A percentile compares a stretch with the other conserved stretches of the same genome.
Conservation (phyloP, 2,329 filamentous ascomycete species). For the Fusarium acutatum region DNA sequence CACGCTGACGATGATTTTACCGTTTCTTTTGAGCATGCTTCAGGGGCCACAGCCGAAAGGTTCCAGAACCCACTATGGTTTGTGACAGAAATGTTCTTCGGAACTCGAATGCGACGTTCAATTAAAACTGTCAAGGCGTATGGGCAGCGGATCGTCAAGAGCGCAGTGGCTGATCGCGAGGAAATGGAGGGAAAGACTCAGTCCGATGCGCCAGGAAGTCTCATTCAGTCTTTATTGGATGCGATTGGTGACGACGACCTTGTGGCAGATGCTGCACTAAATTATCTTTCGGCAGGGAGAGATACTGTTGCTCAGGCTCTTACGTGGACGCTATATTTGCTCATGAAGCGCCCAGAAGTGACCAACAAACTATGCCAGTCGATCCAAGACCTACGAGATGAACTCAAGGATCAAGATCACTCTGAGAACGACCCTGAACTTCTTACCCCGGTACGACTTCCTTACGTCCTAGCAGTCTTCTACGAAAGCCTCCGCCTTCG, state of each 20-base stretch:
- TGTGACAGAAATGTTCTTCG: constrained; percentile 63
- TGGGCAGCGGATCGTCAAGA: constrained; percentile 65
- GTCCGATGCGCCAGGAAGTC: constrained; percentile 56
- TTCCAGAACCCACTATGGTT: constrained; percentile 74
- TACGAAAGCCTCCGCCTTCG: constrained; percentile 70
- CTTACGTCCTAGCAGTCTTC: constrained; percentile 69
- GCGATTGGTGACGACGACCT: constrained; percentile 60
- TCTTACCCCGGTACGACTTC: constrained; percentile 55
- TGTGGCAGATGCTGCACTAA: constrained; percentile 71
- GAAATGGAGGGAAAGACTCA: constrained; percentile 1
- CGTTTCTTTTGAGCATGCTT: constrained; percentile 68
- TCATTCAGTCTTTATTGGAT: constrained; percentile 69
- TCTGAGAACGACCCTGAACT: constrained; percentile 30
- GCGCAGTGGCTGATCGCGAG: constrained; percentile 54
- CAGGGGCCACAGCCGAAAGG: constrained; percentile 65
- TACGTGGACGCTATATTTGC: constrained; percentile 70
- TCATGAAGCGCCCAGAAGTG: constrained; percentile 60
- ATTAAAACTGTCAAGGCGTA: constrained; percentile 62
- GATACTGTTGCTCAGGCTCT: constrained; percentile 72
- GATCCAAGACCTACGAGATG: constrained; percentile 39
- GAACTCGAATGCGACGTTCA: constrained; percentile 56
- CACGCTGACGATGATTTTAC: constrained; percentile 68
- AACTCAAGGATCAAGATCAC: background rate
- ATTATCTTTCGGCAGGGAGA: constrained; percentile 71
- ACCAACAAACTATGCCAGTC: constrained; percentile 55